phyloP scores from a whole-genome alignment of 345 rosid genomes.

The Abelmoschus esculentus region DNA sequence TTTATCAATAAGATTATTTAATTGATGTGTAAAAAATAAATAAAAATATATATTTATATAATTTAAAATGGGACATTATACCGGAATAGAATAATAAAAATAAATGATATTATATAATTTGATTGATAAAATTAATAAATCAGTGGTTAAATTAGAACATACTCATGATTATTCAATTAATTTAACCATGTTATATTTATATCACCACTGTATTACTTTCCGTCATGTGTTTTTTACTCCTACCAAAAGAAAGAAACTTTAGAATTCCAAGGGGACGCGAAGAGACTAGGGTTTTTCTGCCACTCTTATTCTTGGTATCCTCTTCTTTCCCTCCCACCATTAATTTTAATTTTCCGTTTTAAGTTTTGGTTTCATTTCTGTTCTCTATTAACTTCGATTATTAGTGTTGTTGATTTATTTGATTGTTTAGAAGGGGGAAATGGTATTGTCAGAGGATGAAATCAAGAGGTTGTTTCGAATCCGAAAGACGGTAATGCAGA shows the following conservation, averaged over 20 bases:
- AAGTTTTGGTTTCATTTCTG: not conserved
- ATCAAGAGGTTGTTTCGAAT: constrained; percentile 54
- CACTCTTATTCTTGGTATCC: not conserved
- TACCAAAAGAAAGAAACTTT: not conserved
- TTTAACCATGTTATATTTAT: too few species aligned
- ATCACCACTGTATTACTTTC: too few species aligned
- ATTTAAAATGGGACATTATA: too few species aligned
- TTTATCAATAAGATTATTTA: too few species aligned
- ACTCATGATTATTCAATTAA: too few species aligned
- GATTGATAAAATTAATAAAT: too few species aligned
- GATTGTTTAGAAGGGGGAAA: constrained; percentile 10
- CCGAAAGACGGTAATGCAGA: constrained; percentile 68
- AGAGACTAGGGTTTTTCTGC: not conserved
- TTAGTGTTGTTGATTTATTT: not conserved
- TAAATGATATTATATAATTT: too few species aligned
- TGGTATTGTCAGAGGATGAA: constrained; percentile 63
- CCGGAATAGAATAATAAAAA: too few species aligned
- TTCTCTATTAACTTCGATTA: not conserved
- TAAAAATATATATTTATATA: too few species aligned
- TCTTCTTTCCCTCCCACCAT: not conserved
- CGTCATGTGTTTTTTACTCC: too few species aligned
- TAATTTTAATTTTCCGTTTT: not conserved
- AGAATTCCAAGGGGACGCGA: not conserved
- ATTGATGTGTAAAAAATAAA: too few species aligned
- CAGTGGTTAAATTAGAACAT: too few species aligned